phyloP scores from a whole-genome alignment of 2,329 filamentous ascomycete species.

The Colletotrichum tropicicola region DNA sequence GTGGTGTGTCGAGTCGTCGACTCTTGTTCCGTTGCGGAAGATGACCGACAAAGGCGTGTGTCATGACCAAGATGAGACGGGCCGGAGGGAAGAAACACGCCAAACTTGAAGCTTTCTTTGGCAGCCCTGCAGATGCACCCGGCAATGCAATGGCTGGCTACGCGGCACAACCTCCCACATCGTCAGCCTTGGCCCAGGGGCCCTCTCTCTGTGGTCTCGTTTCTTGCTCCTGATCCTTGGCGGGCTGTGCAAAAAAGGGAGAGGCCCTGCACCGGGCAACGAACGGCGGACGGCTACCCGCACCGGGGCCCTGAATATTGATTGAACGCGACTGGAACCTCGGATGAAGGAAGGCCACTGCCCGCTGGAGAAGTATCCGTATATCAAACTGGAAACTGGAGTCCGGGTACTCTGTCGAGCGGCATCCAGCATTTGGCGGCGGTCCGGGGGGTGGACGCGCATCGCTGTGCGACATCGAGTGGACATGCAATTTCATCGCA shows the following conservation, averaged over 20 bases:
- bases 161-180: constrained; percentile 11
- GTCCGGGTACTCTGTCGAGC: not conserved
- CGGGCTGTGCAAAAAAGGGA: constrained; percentile 19
- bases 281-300: constrained; percentile 4
- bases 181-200: constrained; percentile 4
- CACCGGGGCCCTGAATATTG: not conserved
- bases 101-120: not conserved
- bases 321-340: not conserved
- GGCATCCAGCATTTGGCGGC: too few relatives aligned
- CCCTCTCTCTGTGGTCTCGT: constrained; percentile 3
- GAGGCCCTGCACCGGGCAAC: constrained; percentile 16
- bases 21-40: constrained; percentile 4
- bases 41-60: constrained; percentile 6
- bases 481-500: not conserved
- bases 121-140: not conserved
- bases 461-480: constrained; percentile 10
- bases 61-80: not conserved
- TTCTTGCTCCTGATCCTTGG: constrained; percentile 11
- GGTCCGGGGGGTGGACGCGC: constrained; percentile 8
- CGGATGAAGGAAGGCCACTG: constrained; percentile 6
- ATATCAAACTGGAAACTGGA: not conserved
- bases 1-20: not conserved
- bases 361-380: not conserved
- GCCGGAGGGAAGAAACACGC: not conserved
- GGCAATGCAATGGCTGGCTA: not conserved